Evolutionary conservation across 345 rosid species (phyloP), one percentile per base, ranked within the genome.

Genomic region (Ricinus communis): DNA sequence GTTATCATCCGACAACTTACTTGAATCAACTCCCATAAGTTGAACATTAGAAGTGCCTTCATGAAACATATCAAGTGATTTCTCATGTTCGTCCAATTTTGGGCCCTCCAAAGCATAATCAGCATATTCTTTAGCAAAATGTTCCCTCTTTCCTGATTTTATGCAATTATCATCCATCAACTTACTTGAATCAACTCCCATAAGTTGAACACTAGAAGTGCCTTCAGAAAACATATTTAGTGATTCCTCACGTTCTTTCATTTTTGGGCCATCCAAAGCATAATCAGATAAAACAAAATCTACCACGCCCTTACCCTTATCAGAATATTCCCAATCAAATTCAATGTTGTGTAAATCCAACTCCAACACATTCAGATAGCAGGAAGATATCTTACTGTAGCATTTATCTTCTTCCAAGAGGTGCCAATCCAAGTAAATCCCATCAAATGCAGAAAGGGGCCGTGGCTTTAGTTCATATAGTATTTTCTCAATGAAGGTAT

Each of bases 341-440:
- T 81, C 80, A 71, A 80, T 76, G 73, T 21, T 65, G 55, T 45
- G 57, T 41, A 69, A 71, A 79, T 81, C 86, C 61, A 85, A 70
- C 36, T 81, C 72, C 49, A 79, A 74, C 59, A 72, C 67, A 73
- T 72, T 75, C 70, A 70, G 83, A 68, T 57, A 68, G 66, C 60
- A 71, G 25, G 83, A 77, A 76, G 43, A 52, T 54, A 56, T 50
- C n/a, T 76, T 77, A 75, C 41, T 64, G 77, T 30, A 77, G 78
- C 75, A 80, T 68, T 76, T 83, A 33, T 85, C 88, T 53, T 79
- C 87, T 73, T 88, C 94, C 68, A 90, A 78, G 62, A 92, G 86
- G 77, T 82, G 81, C 97, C 94, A 92, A 71, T 91, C 86, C 83
- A 95, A 79, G 86, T 95, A 95, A 70, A 95, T 92, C 78, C 84